A percentile compares a stretch with the other conserved stretches of the same genome.
Evolutionary conservation across 805 yeast genomes (phyloP).

Genomic region (Brettanomyces bruxellensis): DNA sequence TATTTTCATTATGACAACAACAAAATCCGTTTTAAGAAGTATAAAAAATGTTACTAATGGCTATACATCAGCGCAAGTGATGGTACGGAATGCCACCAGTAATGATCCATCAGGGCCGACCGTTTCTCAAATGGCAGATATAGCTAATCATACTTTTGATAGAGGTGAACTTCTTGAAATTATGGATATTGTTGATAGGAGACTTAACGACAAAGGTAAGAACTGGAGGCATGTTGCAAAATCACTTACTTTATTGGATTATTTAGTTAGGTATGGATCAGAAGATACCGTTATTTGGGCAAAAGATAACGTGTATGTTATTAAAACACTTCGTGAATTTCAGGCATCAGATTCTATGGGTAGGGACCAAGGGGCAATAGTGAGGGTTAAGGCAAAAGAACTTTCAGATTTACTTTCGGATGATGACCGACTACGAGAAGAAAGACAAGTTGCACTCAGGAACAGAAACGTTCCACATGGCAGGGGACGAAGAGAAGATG

Average conservation of each 20-base stretch:
- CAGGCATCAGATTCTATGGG: conserved; percentile 71
- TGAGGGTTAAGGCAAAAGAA: conserved; percentile 85
- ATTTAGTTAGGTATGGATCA: conserved; percentile 74
- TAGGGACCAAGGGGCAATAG: conserved; percentile 79
- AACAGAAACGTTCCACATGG: neutral
- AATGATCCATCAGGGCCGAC: conserved; percentile 85
- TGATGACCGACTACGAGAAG: conserved; percentile 70
- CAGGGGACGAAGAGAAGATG: conserved; percentile 8
- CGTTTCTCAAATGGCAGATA: conserved; percentile 71
- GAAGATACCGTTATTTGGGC: conserved; percentile 91
- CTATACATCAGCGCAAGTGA: conserved; percentile 73
- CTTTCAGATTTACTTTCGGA: conserved; percentile 72
- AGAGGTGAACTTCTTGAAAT: conserved; percentile 71
- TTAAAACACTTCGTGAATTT: conserved; percentile 87
- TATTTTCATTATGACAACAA: neutral
- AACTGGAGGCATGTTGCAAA: conserved; percentile 96
- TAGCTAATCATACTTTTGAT: conserved; percentile 66
- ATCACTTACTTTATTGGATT: conserved; percentile 82
- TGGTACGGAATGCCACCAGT: conserved; percentile 87
- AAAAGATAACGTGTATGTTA: conserved; percentile 75
- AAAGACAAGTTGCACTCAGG: conserved; percentile 36
- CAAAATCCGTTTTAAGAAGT: conserved; percentile 51
- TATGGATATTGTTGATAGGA: conserved; percentile 88
- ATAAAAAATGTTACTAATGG: conserved; percentile 88
- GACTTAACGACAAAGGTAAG: conserved; percentile 92